These are phyloP conservation scores for Phytophthora sojae DNA, from an alignment of 352 stramenopile species.

Conservation along the genomic window DNA sequence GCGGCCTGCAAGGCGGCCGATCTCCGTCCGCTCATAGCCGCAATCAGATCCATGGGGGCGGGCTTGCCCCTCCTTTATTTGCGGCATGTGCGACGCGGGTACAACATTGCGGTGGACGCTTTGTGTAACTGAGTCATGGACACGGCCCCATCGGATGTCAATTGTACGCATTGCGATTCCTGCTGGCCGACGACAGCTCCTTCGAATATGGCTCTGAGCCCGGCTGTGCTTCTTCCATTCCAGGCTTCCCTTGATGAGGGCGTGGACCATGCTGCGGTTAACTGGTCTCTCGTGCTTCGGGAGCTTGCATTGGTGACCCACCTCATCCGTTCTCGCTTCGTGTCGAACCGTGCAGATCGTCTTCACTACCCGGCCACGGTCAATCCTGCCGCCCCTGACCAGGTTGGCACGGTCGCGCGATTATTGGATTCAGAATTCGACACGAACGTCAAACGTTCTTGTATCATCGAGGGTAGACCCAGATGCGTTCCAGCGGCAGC, in stretches of 20 bases:
- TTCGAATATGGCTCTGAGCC: background rate
- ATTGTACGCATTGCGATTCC: too few species aligned
- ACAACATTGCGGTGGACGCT: background rate
- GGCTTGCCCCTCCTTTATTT: background rate
- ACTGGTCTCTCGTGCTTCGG: background rate
- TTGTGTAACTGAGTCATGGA: background rate
- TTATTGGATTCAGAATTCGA: too few species aligned
- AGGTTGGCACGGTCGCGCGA: too few species aligned
- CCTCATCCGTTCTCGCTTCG: background rate
- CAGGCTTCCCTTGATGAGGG: too few species aligned
- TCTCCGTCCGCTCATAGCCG: background rate
- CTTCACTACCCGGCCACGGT: too few species aligned
- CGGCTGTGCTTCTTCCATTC: too few species aligned
- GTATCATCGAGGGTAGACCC: too few species aligned
- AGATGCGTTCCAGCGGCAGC: background rate
- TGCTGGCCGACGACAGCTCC: too few species aligned
- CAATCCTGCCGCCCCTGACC: too few species aligned
- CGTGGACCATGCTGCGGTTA: background rate
- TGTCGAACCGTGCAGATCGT: too few species aligned
- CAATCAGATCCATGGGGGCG: background rate
- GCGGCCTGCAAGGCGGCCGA: background rate
- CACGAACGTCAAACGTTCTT: too few species aligned
- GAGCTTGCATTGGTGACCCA: background rate
- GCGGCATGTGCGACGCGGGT: background rate
- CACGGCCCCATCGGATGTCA: too few species aligned